Base-by-base conservation (phyloP, 1,284 basidiomycete genomes). In the Marasmius fiardii region DNA sequence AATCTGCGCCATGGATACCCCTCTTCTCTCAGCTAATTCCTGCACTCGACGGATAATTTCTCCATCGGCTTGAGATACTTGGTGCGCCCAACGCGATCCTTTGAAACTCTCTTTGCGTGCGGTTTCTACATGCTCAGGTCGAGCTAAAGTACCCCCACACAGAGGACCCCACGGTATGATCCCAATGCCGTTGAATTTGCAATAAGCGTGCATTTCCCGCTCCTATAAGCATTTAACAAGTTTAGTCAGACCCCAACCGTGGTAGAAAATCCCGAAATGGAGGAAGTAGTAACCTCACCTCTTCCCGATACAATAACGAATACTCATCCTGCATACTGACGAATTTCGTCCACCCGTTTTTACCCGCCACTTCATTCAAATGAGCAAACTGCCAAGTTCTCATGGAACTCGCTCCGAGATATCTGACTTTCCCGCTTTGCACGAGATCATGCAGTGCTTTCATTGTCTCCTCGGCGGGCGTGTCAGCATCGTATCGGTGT, bases 191-290 rank as follows among this genome's bases (percentile, higher is more conserved):
- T 77, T 67, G 56, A 68, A 71, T 5, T 74, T 69, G 65, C 76
- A 79, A 64, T 76, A 81, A 1, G 69, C 67, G 16, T 76, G 62
- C 74, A 80, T 76, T 58, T 80, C 78, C 0, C 69, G 64, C 56
- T 82, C 80, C 75, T 78, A 53, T 1, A 26, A 39, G 26, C 23
- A 47, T 18, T 18, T n/a, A 16, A n/a, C n/a, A n/a, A n/a, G n/a
- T n/a, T n/a, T n/a, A n/a, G n/a, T n/a, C n/a, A n/a, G n/a, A n/a
- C n/a, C n/a, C n/a, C n/a, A n/a, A n/a, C n/a, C n/a, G n/a, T n/a
- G n/a, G n/a, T n/a, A n/a, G n/a, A n/a, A n/a, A n/a, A n/a, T n/a
- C n/a, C n/a, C n/a, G n/a, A n/a, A n/a, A 44, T 12, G 43, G 20
- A 44, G n/a, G n/a, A n/a, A n/a, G n/a, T n/a, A n/a, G n/a, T n/a